Evolutionary conservation across 371 early-diverging fungal genomes (phyloP), one percentile per base, ranked within the genome.

Genomic region (Globomyces sp.): DNA sequence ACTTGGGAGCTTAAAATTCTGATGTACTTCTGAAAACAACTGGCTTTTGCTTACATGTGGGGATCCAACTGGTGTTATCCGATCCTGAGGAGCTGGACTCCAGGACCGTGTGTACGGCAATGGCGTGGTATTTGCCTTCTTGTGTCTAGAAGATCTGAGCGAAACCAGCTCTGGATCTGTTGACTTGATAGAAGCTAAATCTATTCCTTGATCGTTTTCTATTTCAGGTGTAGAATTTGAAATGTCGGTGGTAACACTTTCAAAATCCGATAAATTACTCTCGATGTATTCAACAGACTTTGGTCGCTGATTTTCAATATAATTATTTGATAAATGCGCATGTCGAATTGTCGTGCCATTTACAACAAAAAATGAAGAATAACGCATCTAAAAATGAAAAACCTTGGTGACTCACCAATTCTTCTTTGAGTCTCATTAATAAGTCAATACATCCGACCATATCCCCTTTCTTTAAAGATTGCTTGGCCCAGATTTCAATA

Each of bases 401-500:
- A 24, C 24, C 24, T 24, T 24, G 24, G 24, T 24, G 0, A 24
- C 24, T 24, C 24, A 37, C 58, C 58, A 89, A 64, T 60, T 87
- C 86, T n/a, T 85, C 83, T 42, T 82, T 71, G 53, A 86, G 64
- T 68, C 87, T 67, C 51, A 87, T 72, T 62, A 86, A 50, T 61
- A 89, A 66, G 71, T 89, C 89, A 1, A 87, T 80, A 53, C 85
- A 77, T 65, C 87, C 89, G 2, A 87, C 81, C 63, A 87, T 86
- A 24, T 67, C 67, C 9, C 66, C 44, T 50, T 41, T 52, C 8
- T 10, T 40, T 1, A 71, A 62, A 36, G 55, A 52, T 3, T 58
- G 51, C 4, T 49, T 37, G 42, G 77, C 76, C 87, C 86, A 87
- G 49, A 67, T 68, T 3, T 42, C 64, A 0, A 87, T 69, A 69